Evolutionary conservation across 257 asterid genomes (phyloP), one percentile per base, ranked within the genome.

Genomic region (Scutellaria barbata): DNA sequence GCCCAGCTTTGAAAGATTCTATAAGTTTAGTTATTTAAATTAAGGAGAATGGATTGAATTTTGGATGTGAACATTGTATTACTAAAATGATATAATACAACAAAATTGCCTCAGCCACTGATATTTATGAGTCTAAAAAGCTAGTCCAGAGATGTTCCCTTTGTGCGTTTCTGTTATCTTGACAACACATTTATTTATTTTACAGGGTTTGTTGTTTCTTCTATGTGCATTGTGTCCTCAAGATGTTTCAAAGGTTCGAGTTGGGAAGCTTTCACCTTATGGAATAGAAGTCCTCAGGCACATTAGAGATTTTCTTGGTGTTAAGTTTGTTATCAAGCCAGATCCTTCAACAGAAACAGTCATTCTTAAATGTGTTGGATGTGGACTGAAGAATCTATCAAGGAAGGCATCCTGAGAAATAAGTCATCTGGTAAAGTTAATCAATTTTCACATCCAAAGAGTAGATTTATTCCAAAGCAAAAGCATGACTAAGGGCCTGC

Each of bases 181-280:
- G 12, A 16, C 5, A 14, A 6, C 10, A 57, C 0, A 11, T 50
- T 22, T 54, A 14, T 80, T 35, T 61, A 10, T 61, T 69, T 71
- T 62, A 76, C 89, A 89, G 99, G 97, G 94, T 63, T 63, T 95
- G 55, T 76, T 92, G 89, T 95, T 92, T 86, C 87, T 95, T 66
- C 89, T 95, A 0, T 92, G 97, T 51, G 98, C 99, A 20, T 63
- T 92, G 77, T 87, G 92, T 43, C 95, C 97, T 8, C 91, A 75
- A 76, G 99, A 92, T 77, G 96, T 95, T 57, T 92, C 99, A 3
- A 92, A 89, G 76, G 90, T 92, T 73, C 85, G 96, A 11, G 92
- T 92, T 6, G 98, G 98, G 71, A 87, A 92, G 81, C 97, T 95
- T 33, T 79, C 97, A 5, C 90, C 89, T 0, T 76, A 89, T 40